These are phyloP conservation scores for Monosporascus sp. DNA, from an alignment of 2,329 filamentous ascomycete genomes.

Conservation along the genomic window DNA sequence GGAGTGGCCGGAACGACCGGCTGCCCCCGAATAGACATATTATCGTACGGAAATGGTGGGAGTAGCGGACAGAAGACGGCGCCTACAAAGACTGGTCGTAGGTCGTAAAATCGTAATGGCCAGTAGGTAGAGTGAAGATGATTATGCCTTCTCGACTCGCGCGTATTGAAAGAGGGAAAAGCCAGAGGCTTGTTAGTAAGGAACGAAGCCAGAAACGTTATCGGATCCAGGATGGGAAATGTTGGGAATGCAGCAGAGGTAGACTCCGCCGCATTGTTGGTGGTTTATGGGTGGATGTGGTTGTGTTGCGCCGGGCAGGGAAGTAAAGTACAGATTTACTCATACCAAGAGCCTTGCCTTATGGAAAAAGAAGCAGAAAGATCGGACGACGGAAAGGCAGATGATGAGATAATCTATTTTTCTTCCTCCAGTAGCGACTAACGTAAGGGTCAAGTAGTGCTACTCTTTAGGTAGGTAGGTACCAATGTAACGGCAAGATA, in stretches of 20 bases:
- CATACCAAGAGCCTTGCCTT: no score
- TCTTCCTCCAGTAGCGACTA: no score
- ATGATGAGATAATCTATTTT: no score
- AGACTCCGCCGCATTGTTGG: constrained; percentile 52
- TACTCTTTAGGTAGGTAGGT: no score
- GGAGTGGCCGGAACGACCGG: constrained; percentile 68
- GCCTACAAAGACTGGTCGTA: constrained; percentile 50
- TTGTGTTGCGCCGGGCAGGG: no score
- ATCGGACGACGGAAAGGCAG: no score
- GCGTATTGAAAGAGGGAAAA: constrained; percentile 21
- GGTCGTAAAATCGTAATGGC: constrained; percentile 42
- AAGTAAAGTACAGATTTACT: no score
- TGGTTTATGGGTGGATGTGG: constrained; percentile 1
- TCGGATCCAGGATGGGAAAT: constrained; percentile 52
- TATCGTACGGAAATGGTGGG: constrained; percentile 49
- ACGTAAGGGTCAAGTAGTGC: no score
- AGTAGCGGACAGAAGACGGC: constrained; percentile 51
- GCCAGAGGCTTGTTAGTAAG: constrained; percentile 25
- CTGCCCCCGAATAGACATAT: constrained; percentile 48
- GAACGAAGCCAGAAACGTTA: constrained; percentile 35
- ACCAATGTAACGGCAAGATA: no score
- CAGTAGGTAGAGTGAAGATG: constrained; percentile 43
- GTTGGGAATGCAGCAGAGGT: constrained; percentile 48
- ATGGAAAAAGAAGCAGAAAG: no score
- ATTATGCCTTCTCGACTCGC: constrained; percentile 45